Evolutionary conservation across 2,329 filamentous ascomycete species (phyloP), one percentile per base, ranked within the genome.

Genomic region (Leptodontidium sp.): DNA sequence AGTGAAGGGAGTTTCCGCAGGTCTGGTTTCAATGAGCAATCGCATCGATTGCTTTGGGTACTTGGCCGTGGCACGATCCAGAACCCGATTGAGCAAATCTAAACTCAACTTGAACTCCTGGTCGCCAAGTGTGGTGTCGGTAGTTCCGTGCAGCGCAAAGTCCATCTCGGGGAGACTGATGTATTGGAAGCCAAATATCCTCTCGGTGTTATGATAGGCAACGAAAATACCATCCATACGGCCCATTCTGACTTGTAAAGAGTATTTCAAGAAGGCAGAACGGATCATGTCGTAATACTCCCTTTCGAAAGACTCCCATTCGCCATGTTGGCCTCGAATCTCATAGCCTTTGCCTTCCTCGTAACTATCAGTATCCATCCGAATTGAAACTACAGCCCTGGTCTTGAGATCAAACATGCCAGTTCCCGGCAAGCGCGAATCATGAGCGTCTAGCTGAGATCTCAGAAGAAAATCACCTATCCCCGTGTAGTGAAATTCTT

Each of bases 161-260:
- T 99, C 96, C 91, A 99, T 94, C 77, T 99, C 96, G 4, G 87
- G 79, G 15, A 98, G 81, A 68, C 90, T 90, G 69, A 99, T 87
- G 78, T 99, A 99, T 80, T 99, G 96, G 80, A 99, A 99, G 6
- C 96, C 96, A 78, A 99, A 99, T 61, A 99, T 97, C 66, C 94
- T 91, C 80, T 94, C 87, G 1, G 94, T 93, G 78, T 99, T 99
- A 83, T 99, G 96, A 78, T 90, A 99, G 2, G 96, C 96, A 26
- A 98, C 92, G 77, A 98, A 99, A 61, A 98, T 98, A 65, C 96
- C 96, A 78, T 99, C 95, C 97, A 99, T 99, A 61, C 94, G 90
- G 21, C 97, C 96, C 88, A 99, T 97, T 55, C 96, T 92, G 35
- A 95, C 97, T 81, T 99, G 96, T 38, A 99, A 84, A 11, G 94